phyloP scores from a whole-genome alignment of 2,329 filamentous ascomycete species.

The Penicillium sp. region DNA sequence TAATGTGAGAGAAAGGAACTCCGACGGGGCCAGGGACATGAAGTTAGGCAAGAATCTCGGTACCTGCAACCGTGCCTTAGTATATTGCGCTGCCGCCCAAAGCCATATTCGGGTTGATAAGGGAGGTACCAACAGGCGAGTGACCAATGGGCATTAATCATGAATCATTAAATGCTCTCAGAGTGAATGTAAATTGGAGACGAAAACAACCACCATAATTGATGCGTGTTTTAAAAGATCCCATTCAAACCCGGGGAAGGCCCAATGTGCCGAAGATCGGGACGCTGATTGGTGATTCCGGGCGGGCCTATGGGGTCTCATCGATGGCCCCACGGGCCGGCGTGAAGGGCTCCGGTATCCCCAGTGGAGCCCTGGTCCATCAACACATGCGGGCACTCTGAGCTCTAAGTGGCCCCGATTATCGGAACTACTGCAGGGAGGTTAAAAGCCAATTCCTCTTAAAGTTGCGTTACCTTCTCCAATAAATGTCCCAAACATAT shows the following conservation, averaged over 20 bases:
- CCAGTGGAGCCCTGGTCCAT: not conserved
- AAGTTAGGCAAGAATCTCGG: too few relatives aligned
- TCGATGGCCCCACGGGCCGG: constrained; percentile 14
- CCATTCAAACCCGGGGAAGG: constrained; percentile 17
- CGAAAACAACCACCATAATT: not conserved
- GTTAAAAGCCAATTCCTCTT: constrained; percentile 23
- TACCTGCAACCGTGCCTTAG: not conserved
- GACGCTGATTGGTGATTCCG: constrained; percentile 16
- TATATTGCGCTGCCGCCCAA: not conserved
- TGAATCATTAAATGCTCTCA: not conserved
- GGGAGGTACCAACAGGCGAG: not conserved
- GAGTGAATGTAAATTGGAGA: not conserved
- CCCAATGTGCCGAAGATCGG: constrained; percentile 14
- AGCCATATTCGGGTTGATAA: not conserved
- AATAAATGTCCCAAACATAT: not conserved
- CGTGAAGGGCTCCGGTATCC: constrained; percentile 1
- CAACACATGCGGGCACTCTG: constrained; percentile 13
- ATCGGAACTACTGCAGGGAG: constrained; percentile 9
- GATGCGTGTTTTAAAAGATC: not conserved
- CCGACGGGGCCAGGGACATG: not conserved
- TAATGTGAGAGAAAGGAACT: not conserved
- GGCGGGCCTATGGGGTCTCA: constrained; percentile 7
- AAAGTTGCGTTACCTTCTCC: constrained; percentile 17
- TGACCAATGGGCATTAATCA: not conserved
- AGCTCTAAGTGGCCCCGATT: constrained; percentile 15